Conservation (phyloP, 192 early-diverging fungal genomes). For the Backusella mclennaniae region DNA sequence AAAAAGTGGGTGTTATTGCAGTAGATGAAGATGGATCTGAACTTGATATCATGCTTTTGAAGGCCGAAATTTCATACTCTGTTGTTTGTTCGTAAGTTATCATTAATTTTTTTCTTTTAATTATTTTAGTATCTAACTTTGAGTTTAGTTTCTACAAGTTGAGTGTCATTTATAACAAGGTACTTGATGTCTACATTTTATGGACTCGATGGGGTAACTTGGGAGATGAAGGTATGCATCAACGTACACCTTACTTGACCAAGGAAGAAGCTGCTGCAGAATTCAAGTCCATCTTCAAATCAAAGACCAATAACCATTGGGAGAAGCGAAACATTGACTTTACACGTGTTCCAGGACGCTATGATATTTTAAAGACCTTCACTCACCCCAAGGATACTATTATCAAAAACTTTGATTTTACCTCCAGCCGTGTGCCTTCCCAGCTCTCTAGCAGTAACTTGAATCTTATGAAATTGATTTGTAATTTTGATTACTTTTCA, state of each 20-base stretch:
- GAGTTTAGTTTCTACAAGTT: constrained; percentile 51
- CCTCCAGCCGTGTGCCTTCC: constrained; percentile 30
- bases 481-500: constrained; percentile 61
- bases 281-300: constrained; percentile 64
- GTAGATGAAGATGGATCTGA: constrained; percentile 28
- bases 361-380: constrained; percentile 13
- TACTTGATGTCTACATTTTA: constrained; percentile 45
- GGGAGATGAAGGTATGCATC: constrained; percentile 55
- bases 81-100: constrained; percentile 38
- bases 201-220: constrained; percentile 78
- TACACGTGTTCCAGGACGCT: constrained; percentile 47
- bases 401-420: constrained; percentile 23
- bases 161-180: constrained; percentile 50
- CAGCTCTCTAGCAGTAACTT: constrained; percentile 51
- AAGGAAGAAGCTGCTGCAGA: constrained; percentile 38
- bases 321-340: constrained; percentile 50
- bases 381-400: constrained; percentile 22
- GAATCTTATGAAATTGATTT: constrained; percentile 66
- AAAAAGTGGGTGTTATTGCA: constrained; percentile 28
- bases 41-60: constrained; percentile 48
- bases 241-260: constrained; percentile 34
- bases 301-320: constrained; percentile 74
- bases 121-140: background rate
- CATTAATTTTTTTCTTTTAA: background rate
- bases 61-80: constrained; percentile 36